Conservation (phyloP, 139 green algal species). For the Raphidocelis subcapitata region DNA sequence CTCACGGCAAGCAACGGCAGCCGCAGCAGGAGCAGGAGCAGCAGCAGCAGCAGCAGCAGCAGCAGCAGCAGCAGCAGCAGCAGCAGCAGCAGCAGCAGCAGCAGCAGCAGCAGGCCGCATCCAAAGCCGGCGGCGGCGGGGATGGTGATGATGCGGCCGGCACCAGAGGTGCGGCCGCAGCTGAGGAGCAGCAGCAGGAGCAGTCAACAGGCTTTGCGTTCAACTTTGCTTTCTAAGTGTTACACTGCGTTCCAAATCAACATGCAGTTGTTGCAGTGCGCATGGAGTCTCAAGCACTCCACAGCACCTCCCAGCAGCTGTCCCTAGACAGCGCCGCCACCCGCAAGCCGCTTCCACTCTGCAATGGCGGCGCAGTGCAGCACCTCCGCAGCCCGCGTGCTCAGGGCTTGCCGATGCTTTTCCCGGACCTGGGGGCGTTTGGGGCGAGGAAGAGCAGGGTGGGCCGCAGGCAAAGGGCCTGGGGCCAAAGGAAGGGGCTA, state of each 20-base stretch:
- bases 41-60: constrained; percentile 1
- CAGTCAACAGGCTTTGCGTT: not conserved
- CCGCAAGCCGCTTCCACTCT: constrained; percentile 22
- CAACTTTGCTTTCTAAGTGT: not conserved
- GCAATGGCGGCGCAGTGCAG: constrained; percentile 12
- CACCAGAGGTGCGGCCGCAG: not conserved
- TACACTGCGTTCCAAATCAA: too few species aligned
- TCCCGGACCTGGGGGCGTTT: constrained; percentile 9
- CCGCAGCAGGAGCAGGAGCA: not conserved
- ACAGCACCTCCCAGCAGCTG: not conserved
- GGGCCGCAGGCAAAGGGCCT: too few species aligned
- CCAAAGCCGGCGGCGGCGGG: not conserved
- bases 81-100: constrained; percentile 1
- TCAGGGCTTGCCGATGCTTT: constrained; percentile 9
- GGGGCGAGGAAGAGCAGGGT: too few species aligned
- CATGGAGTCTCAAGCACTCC: not conserved
- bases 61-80: not conserved
- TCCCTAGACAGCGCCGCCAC: not conserved
- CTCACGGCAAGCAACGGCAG: not conserved
- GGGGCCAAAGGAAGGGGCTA: too few species aligned
- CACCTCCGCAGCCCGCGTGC: constrained; percentile 3
- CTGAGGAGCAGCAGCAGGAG: constrained; percentile 2
- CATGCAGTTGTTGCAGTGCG: too few species aligned
- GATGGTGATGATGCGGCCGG: not conserved
- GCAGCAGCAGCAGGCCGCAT: constrained; percentile 5